Evolutionary conservation across 208 protist species (phyloP), one percentile per base, ranked within the genome.

Genomic region (Leishmania martiniquensis): DNA sequence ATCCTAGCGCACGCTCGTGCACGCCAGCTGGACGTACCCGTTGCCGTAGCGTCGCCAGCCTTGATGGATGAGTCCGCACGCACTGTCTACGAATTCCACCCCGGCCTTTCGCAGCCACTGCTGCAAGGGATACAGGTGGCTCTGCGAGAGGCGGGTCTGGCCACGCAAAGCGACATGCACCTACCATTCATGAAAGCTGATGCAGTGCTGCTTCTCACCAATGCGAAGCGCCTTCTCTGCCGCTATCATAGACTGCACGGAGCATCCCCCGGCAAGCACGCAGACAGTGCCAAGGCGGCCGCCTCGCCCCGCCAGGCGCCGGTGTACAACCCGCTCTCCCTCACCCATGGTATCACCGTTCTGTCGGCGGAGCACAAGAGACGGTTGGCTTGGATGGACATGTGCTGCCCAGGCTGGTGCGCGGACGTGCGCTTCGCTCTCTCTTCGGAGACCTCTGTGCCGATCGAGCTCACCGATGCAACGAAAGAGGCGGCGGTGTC

Each of bases 371-470:
- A 63, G 22, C 13, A 45, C 12, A 82, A 80, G 60, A 37, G 44
- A 1, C 32, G 45, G 5, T 9, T 82, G 51, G 71, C 71, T 4
- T 13, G 7, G 17, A 0, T 76, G 34, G 82, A 91, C 55, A 29
- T 91, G 57, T 77, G 57, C 60, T 88, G 85, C 77, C 78, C 81
- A 25, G 78, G 82, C 59, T 91, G 84, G 85, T 59, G 78, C 65
- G 63, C 78, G 13, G 87, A 91, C 85, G 29, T 91, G 15, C 87
- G 87, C 39, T 39, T 91, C n/a, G 57, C 77, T 47, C 25, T 89
- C 5, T n/a, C 87, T 6, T 34, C 52, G 4, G 83, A 87, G 47
- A 34, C 13, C 13, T 44, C 20, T 6, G 39, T 75, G 7, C 74
- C 80, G 12, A 20, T 79, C 2, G 51, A 69, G 29, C 29, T 55